Evolutionary conservation across 2,329 filamentous ascomycete genomes (phyloP).

Genomic region (Coniochaeta sp.): DNA sequence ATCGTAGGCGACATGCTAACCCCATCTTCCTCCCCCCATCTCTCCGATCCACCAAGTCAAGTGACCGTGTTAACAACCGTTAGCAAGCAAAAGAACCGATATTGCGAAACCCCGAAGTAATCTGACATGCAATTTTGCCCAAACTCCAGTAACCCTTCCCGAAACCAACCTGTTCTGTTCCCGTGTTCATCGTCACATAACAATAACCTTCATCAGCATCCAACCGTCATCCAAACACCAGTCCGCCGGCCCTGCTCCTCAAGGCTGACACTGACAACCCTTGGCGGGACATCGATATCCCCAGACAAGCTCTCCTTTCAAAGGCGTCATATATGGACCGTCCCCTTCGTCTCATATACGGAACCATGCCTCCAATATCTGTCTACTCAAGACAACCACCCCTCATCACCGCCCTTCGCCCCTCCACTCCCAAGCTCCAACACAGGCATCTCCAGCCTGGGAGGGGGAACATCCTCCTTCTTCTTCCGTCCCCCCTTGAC

Average conservation of each 20-base stretch:
- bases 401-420: neutral
- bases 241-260: no score
- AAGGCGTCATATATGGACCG: no score
- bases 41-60: neutral
- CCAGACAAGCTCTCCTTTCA: neutral
- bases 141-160: neutral
- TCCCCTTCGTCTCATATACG: neutral
- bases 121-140: slow-evolving; percentile 1
- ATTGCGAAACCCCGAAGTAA: neutral
- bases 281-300: no score
- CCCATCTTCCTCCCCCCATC: neutral
- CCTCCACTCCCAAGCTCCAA: slow-evolving; percentile 36
- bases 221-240: neutral
- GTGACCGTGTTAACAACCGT: neutral
- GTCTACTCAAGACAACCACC: slow-evolving; percentile 3
- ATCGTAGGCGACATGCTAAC: neutral
- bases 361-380: no score
- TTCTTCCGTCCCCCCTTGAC: slow-evolving; percentile 22
- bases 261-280: no score
- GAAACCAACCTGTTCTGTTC: neutral
- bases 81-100: neutral
- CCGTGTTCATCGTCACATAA: neutral
- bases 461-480: slow-evolving; percentile 44
- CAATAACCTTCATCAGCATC: neutral
- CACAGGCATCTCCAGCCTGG: slow-evolving; percentile 54